These are phyloP conservation scores for Naganishia kalamii DNA, from an alignment of 768 basidiomycete species.

Conservation along the genomic window DNA sequence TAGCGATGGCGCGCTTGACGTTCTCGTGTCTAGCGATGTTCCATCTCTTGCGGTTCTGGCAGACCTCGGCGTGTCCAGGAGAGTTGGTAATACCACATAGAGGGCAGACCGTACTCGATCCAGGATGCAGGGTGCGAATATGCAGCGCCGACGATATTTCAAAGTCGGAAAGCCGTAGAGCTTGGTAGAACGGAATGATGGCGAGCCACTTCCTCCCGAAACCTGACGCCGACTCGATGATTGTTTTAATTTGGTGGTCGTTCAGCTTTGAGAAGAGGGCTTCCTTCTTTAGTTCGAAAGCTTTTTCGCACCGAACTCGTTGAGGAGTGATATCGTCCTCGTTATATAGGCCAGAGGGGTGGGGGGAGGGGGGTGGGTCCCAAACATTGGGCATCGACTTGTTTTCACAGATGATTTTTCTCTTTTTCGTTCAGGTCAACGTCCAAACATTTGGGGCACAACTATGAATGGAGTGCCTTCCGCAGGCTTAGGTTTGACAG, in stretches of 20 bases:
- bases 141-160: slow-evolving; percentile 1
- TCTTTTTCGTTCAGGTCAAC: too few relatives aligned
- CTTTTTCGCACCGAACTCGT: background rate
- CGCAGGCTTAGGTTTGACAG: too few relatives aligned
- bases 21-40: slow-evolving; percentile 11
- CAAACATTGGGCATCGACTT: too few relatives aligned
- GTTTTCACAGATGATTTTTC: too few relatives aligned
- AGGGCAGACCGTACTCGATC: background rate
- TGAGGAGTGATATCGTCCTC: background rate
- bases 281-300: background rate
- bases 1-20: background rate
- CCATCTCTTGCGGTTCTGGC: background rate
- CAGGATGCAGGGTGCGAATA: slow-evolving; percentile 2
- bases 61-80: slow-evolving; percentile 2
- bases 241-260: slow-evolving; percentile 1
- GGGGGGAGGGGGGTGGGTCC: too few relatives aligned
- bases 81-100: background rate
- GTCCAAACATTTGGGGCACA: too few relatives aligned
- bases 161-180: background rate
- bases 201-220: background rate
- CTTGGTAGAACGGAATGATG: background rate
- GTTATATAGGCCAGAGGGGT: too few relatives aligned
- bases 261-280: background rate
- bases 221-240: background rate
- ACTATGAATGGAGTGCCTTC: too few relatives aligned